A percentile compares a stretch with the other conserved stretches of the same genome.
phyloP scores from a whole-genome alignment of 805 yeast genomes.

The Candida nemodendra region DNA sequence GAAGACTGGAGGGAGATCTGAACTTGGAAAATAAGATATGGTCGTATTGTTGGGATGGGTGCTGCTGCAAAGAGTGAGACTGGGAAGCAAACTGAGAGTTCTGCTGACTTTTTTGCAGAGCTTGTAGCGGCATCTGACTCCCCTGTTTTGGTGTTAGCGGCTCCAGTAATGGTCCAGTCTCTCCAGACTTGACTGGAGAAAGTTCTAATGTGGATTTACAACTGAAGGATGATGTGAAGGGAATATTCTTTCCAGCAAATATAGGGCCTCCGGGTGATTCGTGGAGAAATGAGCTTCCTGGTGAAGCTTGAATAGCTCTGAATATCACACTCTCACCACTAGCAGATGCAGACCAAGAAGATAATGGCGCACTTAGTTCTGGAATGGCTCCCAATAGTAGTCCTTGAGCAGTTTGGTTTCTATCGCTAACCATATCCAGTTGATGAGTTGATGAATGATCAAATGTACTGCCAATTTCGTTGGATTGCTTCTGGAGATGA shows the following conservation, averaged over 20 bases:
- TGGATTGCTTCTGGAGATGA: slow-evolving; percentile 2
- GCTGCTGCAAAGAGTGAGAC: slow-evolving; percentile 1
- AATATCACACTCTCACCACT: slow-evolving; percentile 37
- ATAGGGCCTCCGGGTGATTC: slow-evolving; percentile 26
- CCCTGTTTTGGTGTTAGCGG: slow-evolving; percentile 54
- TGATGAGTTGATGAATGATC: neutral
- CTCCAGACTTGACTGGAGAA: slow-evolving; percentile 56
- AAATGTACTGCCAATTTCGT: slow-evolving; percentile 1
- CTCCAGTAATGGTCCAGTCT: slow-evolving; percentile 64
- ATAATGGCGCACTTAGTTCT: slow-evolving; percentile 37
- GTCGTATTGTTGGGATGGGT: slow-evolving; percentile 11
- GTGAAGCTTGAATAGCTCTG: slow-evolving; percentile 33
- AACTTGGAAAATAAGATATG: slow-evolving; percentile 21
- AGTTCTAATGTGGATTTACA: slow-evolving; percentile 63
- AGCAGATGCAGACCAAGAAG: slow-evolving; percentile 42
- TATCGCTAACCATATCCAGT: slow-evolving; percentile 1
- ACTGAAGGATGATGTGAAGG: slow-evolving; percentile 65
- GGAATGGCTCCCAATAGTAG: slow-evolving; percentile 31
- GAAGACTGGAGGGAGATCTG: slow-evolving; percentile 27
- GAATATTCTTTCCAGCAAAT: slow-evolving; percentile 38
- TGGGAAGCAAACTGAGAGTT: slow-evolving; percentile 7
- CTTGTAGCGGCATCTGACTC: slow-evolving; percentile 7
- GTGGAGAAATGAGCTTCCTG: slow-evolving; percentile 28
- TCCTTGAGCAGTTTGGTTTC: neutral
- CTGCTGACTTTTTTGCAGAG: slow-evolving; percentile 17